Base-by-base conservation (phyloP, 495 filamentous ascomycete genomes). In the Aeminium ludgeri region DNA sequence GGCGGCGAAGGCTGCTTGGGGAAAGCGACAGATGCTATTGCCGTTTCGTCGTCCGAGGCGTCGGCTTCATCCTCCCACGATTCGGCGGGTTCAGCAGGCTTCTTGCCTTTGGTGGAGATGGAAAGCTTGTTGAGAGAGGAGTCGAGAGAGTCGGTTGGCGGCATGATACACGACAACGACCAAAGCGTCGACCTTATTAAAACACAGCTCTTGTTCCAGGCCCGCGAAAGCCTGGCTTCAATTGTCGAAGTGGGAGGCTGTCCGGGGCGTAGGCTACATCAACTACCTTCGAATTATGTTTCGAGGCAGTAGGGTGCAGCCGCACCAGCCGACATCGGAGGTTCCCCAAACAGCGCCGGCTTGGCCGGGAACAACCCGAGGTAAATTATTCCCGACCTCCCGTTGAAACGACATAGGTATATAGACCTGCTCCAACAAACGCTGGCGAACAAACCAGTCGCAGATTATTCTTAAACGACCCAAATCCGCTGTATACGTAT, bases 31-130 rank as follows among this genome's bases (percentile, higher is more conserved):
- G 76, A 11, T 75, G 75, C 2, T 74, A 70, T 5, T 74, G 68
- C 60, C 34, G 59, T 51, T 27, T 67, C 72, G 13, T 57, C 48
- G 49, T 60, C 59, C 0, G 67, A 61, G 19, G 23, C 32, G 12
- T 37, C 30, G 48, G 66, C 59, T 40, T 82, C 83, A 56, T 86
- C 82, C 60, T 93, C 85, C 84, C 85, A 91, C 45, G 81, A 86
- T 53, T 89, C 83, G 40, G 72, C 78, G 20, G 85, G 65, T 28
- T 65, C 52, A 20, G 55, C 45, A 34, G 54, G 52, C 44, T 73
- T 69, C 39, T 61, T 43, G 23, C 44, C 10, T 16, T 32, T 38
- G 15, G 45, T 53, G 43, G 63, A 55, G 30, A 76, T 51, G 12
- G 58, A 34, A 38, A 55, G 52, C 34, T 55, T 49, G 31, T 30